phyloP scores from a whole-genome alignment of 1,139 yeast genomes.

The Suhomyces bribrorum region DNA sequence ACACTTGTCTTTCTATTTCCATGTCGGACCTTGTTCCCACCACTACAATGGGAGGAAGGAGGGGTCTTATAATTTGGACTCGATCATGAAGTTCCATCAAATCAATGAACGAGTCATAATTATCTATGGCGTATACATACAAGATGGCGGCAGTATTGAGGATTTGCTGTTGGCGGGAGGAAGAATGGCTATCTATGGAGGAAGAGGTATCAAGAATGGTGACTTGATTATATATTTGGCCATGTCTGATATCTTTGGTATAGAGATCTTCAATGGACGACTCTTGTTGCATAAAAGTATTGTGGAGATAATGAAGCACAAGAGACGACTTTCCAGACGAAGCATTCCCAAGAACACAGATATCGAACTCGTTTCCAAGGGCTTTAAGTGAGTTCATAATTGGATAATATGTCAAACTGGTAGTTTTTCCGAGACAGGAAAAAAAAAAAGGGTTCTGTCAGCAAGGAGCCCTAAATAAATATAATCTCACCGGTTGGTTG shows the following conservation, averaged over 20 bases:
- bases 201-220: constrained; percentile 31
- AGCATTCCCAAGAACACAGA: constrained; percentile 36
- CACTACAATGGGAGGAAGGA: constrained; percentile 32
- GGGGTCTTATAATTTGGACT: constrained; percentile 20
- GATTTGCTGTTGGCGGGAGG: constrained; percentile 30
- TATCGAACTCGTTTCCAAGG: constrained; percentile 30
- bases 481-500: no score
- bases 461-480: no score
- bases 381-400: constrained; percentile 18
- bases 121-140: constrained; percentile 34
- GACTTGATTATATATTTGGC: constrained; percentile 23
- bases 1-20: constrained; percentile 27
- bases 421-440: no score
- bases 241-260: constrained; percentile 25
- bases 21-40: constrained; percentile 38
- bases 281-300: constrained; percentile 25
- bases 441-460: no score
- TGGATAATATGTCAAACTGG: background rate
- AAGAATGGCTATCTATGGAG: constrained; percentile 28
- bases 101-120: constrained; percentile 28
- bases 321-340: constrained; percentile 35
- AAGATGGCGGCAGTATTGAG: constrained; percentile 33
- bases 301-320: constrained; percentile 27
- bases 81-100: constrained; percentile 31
- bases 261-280: constrained; percentile 32